Percentiles rank a stretch among this genome's conserved stretches.
These are phyloP conservation scores for Macrocystidia cucumis DNA, from an alignment of 1,284 basidiomycete species.

Conservation along the genomic window DNA sequence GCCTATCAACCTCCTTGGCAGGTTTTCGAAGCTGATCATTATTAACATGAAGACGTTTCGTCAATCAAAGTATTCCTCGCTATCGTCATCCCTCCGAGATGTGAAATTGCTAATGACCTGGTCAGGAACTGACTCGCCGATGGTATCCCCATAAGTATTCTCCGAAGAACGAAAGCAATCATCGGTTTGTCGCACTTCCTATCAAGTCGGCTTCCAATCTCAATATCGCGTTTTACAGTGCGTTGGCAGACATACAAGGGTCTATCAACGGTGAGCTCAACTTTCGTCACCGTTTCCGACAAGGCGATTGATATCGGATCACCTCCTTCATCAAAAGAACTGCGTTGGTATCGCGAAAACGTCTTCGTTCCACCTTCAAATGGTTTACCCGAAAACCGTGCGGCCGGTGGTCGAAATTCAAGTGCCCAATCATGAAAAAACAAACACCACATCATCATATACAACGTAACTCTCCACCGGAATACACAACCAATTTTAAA, in stretches of 20 bases:
- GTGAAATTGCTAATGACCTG: conserved; percentile 3
- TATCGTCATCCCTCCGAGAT: neutral
- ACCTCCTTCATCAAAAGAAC: conserved; percentile 27
- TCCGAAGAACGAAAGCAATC: conserved; percentile 28
- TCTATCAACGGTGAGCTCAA: conserved; percentile 58
- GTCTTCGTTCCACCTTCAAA: conserved; percentile 37
- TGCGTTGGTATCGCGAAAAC: conserved; percentile 54
- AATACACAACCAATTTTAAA: too few relatives aligned
- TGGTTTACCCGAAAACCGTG: conserved; percentile 5
- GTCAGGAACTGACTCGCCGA: conserved; percentile 63
- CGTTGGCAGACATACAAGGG: conserved; percentile 67
- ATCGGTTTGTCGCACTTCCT: conserved; percentile 33
- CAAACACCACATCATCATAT: too few relatives aligned
- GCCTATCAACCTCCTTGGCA: conserved; percentile 9
- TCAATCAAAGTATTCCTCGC: conserved; percentile 59
- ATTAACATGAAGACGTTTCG: conserved; percentile 54
- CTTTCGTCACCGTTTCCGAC: neutral
- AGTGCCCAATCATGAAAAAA: too few relatives aligned
- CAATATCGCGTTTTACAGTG: conserved; percentile 31
- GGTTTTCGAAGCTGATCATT: too few relatives aligned
- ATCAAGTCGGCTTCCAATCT: conserved; percentile 1
- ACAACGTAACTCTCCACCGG: too few relatives aligned
- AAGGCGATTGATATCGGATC: neutral
- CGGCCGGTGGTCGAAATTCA: too few relatives aligned
- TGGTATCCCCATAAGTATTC: conserved; percentile 51